These are phyloP conservation scores for Geotrichum aggregatum DNA, from an alignment of 1,139 yeast genomes.

Conservation along the genomic window DNA sequence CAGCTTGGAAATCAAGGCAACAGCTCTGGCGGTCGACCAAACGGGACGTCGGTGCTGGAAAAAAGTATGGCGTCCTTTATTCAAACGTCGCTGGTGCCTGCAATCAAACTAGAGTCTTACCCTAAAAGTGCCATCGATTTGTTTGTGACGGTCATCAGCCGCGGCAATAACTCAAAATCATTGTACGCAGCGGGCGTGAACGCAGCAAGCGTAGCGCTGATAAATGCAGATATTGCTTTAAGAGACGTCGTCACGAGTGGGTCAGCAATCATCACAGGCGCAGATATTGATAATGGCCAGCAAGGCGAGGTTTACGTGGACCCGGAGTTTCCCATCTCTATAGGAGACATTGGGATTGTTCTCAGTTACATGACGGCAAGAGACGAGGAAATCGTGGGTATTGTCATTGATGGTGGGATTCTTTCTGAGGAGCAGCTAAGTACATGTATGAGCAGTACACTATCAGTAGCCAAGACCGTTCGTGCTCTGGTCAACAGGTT, in stretches of 20 bases:
- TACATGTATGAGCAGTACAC: slow-evolving; percentile 5
- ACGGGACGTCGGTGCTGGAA: slow-evolving; percentile 44
- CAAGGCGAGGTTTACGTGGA: slow-evolving; percentile 18
- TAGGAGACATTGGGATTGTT: slow-evolving; percentile 41
- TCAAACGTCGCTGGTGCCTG: slow-evolving; percentile 55
- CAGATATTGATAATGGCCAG: not conserved
- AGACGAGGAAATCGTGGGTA: slow-evolving; percentile 52
- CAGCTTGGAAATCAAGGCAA: slow-evolving; percentile 30
- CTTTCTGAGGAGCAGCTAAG: slow-evolving; percentile 25
- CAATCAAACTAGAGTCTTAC: slow-evolving; percentile 65
- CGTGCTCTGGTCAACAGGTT: slow-evolving; percentile 16
- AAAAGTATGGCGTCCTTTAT: slow-evolving; percentile 53
- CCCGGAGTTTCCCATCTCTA: slow-evolving; percentile 26
- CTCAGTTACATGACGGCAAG: slow-evolving; percentile 53
- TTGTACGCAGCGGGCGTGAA: slow-evolving; percentile 45
- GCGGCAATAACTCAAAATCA: slow-evolving; percentile 41
- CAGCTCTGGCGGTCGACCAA: slow-evolving; percentile 22
- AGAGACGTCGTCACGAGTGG: slow-evolving; percentile 76
- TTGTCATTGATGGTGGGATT: slow-evolving; percentile 43
- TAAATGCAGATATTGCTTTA: slow-evolving; percentile 78
- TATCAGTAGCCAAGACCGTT: slow-evolving; percentile 10
- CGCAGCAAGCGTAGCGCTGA: slow-evolving; percentile 66
- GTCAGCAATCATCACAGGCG: slow-evolving; percentile 35
- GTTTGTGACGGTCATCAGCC: slow-evolving; percentile 61
- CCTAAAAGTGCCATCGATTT: slow-evolving; percentile 88